Conservation (phyloP, 2,329 filamentous ascomycete genomes). For the Neofusicoccum ribis region DNA sequence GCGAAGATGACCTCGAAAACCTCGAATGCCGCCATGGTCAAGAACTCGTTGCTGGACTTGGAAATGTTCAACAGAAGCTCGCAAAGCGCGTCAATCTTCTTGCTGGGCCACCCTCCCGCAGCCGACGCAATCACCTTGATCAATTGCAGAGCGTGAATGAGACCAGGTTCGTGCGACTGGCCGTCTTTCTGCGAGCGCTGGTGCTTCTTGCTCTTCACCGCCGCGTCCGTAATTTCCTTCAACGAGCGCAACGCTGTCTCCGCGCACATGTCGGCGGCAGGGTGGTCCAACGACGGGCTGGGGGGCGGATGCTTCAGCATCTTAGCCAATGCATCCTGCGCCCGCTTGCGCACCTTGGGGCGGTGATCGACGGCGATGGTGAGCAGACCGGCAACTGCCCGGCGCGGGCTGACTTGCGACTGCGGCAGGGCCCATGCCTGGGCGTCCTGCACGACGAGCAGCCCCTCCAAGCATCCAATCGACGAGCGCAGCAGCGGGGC, state of each 20-base stretch:
- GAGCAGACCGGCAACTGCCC: slow-evolving; percentile 83
- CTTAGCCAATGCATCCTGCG: slow-evolving; percentile 82
- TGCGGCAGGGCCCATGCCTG: slow-evolving; percentile 84
- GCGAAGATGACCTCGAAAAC: slow-evolving; percentile 97
- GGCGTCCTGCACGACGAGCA: slow-evolving; percentile 85
- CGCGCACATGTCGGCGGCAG: slow-evolving; percentile 93
- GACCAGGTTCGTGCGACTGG: slow-evolving; percentile 70
- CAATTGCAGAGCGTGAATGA: slow-evolving; percentile 90
- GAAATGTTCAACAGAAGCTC: slow-evolving; percentile 88
- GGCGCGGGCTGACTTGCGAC: slow-evolving; percentile 78
- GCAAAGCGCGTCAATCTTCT: slow-evolving; percentile 89
- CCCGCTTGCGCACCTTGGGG: slow-evolving; percentile 91
- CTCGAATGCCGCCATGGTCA: slow-evolving; percentile 95
- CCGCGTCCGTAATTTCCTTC: slow-evolving; percentile 69
- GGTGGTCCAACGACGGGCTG: slow-evolving; percentile 89
- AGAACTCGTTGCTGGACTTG: slow-evolving; percentile 86
- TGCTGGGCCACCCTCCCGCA: slow-evolving; percentile 92
- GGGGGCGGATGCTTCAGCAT: slow-evolving; percentile 84
- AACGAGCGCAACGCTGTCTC: slow-evolving; percentile 83
- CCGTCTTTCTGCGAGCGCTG: slow-evolving; percentile 51
- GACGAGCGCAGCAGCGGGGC: slow-evolving; percentile 83
- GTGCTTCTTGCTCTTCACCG: slow-evolving; percentile 69
- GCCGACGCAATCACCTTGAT: slow-evolving; percentile 86
- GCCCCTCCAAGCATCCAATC: slow-evolving; percentile 90
- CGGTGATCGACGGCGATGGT: slow-evolving; percentile 81